phyloP scores from a whole-genome alignment of 495 filamentous ascomycete genomes.

The Friedmanniomyces simplex region DNA sequence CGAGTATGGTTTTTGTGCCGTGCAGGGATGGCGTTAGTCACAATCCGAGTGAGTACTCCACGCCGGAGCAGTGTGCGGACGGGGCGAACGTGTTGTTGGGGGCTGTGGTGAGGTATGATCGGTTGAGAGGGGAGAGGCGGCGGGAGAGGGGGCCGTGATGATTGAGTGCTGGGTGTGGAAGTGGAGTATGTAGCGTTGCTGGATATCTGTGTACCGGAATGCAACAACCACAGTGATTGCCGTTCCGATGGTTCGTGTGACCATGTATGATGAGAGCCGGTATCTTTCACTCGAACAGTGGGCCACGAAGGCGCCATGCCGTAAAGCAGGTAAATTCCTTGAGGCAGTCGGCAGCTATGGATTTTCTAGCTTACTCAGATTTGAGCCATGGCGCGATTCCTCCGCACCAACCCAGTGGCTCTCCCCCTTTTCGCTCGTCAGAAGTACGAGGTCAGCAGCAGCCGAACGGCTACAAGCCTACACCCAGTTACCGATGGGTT shows the following conservation, averaged over 20 bases:
- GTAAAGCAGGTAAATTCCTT: too few species aligned
- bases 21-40: constrained; percentile 56
- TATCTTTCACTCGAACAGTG: too few species aligned
- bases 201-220: too few species aligned
- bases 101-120: constrained; percentile 51
- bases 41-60: constrained; percentile 53
- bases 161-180: too few species aligned
- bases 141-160: not conserved
- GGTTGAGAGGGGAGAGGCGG: constrained; percentile 23
- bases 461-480: not conserved
- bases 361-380: constrained; percentile 20
- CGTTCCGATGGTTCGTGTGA: too few species aligned
- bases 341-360: not conserved
- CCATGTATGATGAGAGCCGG: too few species aligned
- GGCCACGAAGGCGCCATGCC: too few species aligned
- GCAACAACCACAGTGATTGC: too few species aligned
- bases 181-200: too few species aligned
- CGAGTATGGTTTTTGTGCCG: constrained; percentile 60
- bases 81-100: constrained; percentile 54
- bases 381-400: constrained; percentile 8
- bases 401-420: not conserved
- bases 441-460: too few species aligned
- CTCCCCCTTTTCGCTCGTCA: not conserved
- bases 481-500: not conserved
- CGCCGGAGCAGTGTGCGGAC: constrained; percentile 50